These are phyloP conservation scores for Paraleonurus japonicus DNA, from an alignment of 257 asterid species.

Conservation along the genomic window DNA sequence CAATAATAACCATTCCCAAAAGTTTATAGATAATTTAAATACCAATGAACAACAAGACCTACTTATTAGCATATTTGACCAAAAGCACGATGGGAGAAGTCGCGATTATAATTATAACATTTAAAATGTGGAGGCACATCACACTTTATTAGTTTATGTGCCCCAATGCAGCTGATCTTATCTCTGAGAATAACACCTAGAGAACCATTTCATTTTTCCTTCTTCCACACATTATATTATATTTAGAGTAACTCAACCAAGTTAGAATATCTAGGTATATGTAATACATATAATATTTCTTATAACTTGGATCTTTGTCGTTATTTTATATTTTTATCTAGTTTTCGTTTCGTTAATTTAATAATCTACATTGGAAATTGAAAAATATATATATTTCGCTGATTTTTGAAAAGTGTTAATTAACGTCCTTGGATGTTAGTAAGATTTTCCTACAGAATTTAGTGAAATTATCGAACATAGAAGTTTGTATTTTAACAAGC, in stretches of 20 bases:
- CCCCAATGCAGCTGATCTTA: conserved; percentile 31
- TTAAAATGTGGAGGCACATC: conserved; percentile 18
- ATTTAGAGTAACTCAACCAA: conserved; percentile 9
- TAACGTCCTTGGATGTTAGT: background rate
- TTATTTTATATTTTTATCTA: background rate
- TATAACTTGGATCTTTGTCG: conserved; percentile 1
- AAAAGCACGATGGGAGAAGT: conserved; percentile 7
- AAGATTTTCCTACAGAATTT: background rate
- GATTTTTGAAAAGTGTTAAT: background rate
- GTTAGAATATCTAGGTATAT: conserved; percentile 29
- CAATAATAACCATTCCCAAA: background rate
- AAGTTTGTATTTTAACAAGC: background rate
- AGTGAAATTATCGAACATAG: background rate
- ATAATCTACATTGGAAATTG: background rate
- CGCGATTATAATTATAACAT: conserved; percentile 15
- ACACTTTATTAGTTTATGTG: conserved; percentile 6
- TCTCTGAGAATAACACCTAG: conserved; percentile 50
- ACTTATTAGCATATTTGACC: conserved; percentile 21
- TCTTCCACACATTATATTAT: background rate
- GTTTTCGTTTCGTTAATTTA: background rate
- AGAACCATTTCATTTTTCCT: conserved; percentile 23
- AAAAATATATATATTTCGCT: background rate
- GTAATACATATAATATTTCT: background rate
- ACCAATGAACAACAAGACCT: background rate
- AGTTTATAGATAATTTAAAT: background rate